phyloP scores from a whole-genome alignment of 2,329 filamentous ascomycete species.

The Dryadomyces sulphureus region DNA sequence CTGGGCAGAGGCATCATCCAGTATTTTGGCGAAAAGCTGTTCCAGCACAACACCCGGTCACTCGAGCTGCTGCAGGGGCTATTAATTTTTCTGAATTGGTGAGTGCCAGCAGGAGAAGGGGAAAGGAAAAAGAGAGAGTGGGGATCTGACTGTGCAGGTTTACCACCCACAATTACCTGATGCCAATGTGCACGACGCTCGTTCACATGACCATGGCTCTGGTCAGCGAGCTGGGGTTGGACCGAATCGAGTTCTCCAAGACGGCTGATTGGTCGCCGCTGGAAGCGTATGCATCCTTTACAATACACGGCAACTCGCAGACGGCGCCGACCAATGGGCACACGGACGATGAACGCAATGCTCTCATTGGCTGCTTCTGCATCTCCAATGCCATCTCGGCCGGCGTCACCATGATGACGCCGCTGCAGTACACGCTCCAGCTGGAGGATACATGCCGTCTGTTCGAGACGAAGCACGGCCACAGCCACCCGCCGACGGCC shows the following conservation, averaged over 20 bases:
- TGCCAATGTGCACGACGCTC: slow-evolving; percentile 11
- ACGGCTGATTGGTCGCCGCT: slow-evolving; percentile 8
- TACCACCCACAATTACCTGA: slow-evolving; percentile 8
- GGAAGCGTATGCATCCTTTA: slow-evolving; percentile 5
- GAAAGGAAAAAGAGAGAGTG: not conserved
- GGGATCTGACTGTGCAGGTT: slow-evolving; percentile 4
- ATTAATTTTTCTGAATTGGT: slow-evolving; percentile 10
- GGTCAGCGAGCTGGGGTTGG: slow-evolving; percentile 12
- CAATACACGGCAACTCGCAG: slow-evolving; percentile 6
- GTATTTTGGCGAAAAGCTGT: slow-evolving; percentile 10
- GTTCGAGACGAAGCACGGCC: slow-evolving; percentile 6
- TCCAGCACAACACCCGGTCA: slow-evolving; percentile 6
- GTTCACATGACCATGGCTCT: slow-evolving; percentile 12
- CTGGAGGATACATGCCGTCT: slow-evolving; percentile 10
- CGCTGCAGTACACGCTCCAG: slow-evolving; percentile 26
- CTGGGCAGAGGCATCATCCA: slow-evolving; percentile 8
- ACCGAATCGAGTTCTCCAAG: slow-evolving; percentile 8
- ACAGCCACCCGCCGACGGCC: not conserved
- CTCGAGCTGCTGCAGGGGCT: slow-evolving; percentile 12
- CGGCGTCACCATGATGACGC: slow-evolving; percentile 16
- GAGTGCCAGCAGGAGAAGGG: not conserved
- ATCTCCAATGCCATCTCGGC: slow-evolving; percentile 18
- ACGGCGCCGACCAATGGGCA: slow-evolving; percentile 6
- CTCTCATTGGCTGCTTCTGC: slow-evolving; percentile 27
- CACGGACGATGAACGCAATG: slow-evolving; percentile 24